Evolutionary conservation across 306 rosid species (phyloP).

Genomic region (Potentilla sterilis): DNA sequence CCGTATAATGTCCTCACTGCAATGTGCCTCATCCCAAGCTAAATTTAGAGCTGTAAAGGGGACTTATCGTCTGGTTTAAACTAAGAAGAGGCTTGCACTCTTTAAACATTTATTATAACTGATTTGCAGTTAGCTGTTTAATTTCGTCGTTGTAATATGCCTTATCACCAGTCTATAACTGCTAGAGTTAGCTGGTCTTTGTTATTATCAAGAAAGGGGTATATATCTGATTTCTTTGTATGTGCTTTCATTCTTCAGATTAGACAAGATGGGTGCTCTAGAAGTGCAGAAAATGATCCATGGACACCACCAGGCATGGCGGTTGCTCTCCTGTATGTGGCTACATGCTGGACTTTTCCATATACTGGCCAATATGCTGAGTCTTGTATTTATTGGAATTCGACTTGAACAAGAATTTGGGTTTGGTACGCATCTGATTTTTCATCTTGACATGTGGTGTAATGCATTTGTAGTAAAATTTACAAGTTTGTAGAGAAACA

Average conservation of each 20-base stretch:
- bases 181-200: neutral
- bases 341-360: slow-evolving; percentile 82
- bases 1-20: neutral
- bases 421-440: slow-evolving; percentile 62
- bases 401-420: slow-evolving; percentile 91
- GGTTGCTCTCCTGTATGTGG: slow-evolving; percentile 74
- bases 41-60: neutral
- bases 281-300: slow-evolving; percentile 53
- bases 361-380: slow-evolving; percentile 78
- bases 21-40: neutral
- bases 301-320: slow-evolving; percentile 65
- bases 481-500: neutral
- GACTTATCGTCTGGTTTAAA: too few species aligned
- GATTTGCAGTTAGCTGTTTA: neutral
- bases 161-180: neutral
- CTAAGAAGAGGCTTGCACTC: neutral
- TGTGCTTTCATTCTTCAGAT: slow-evolving; percentile 36
- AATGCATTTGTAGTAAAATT: neutral
- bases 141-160: neutral
- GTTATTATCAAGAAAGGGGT: slow-evolving; percentile 4
- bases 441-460: slow-evolving; percentile 24
- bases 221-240: slow-evolving; percentile 12
- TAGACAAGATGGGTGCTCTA: slow-evolving; percentile 76
- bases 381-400: slow-evolving; percentile 76
- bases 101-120: neutral